Conservation (phyloP, 352 stramenopile species). For the Phytophthora vignae region DNA sequence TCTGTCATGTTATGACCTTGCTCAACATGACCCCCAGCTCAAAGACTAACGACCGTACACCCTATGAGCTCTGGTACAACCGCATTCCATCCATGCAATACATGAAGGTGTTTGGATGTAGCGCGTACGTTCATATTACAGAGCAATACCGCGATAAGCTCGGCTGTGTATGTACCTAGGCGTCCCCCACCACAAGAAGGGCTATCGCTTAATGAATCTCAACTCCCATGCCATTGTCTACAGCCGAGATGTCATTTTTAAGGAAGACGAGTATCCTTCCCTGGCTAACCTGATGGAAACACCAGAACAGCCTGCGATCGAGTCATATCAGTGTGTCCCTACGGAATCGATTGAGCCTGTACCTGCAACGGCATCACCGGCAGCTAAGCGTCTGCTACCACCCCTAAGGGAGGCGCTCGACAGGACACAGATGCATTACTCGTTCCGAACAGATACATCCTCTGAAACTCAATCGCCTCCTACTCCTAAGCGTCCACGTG, state of each 20-base stretch:
- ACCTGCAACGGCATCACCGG: neutral
- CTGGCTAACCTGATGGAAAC: neutral
- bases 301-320: neutral
- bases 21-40: conserved; percentile 12
- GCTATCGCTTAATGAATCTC: conserved; percentile 10
- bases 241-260: conserved; percentile 11
- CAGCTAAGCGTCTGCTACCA: neutral
- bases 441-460: conserved; percentile 2
- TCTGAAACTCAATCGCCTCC: neutral
- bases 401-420: neutral
- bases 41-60: neutral
- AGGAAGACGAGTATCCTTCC: conserved; percentile 6
- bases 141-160: conserved; percentile 17
- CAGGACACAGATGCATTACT: too few species aligned
- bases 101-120: conserved; percentile 13
- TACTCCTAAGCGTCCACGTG: neutral
- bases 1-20: conserved; percentile 12
- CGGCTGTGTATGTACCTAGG: conserved; percentile 13
- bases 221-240: conserved; percentile 7
- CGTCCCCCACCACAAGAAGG: conserved; percentile 2
- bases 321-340: neutral
- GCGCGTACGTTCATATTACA: conserved; percentile 6
- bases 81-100: conserved; percentile 10
- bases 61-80: neutral
- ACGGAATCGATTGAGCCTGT: neutral